phyloP scores from a whole-genome alignment of 768 basidiomycete species.

The Rickenella mellea region DNA sequence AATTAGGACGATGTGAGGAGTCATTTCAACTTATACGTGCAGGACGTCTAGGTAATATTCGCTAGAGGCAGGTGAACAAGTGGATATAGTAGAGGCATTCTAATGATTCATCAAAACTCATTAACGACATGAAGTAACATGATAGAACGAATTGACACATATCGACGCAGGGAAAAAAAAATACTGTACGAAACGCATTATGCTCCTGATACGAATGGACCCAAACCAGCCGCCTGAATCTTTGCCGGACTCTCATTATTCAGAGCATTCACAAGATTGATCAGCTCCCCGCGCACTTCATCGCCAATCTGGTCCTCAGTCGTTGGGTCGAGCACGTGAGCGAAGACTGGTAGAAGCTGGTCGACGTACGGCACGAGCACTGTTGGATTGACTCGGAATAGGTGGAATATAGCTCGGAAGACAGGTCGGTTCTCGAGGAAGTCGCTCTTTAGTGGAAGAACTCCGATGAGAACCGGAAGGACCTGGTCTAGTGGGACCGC shows the following conservation, averaged over 20 bases:
- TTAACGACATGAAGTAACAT: background rate
- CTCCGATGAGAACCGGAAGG: constrained; percentile 71
- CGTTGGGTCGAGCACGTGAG: constrained; percentile 70
- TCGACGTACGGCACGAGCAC: constrained; percentile 71
- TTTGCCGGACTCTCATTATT: constrained; percentile 68
- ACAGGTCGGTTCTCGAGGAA: constrained; percentile 83
- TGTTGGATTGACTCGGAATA: constrained; percentile 71
- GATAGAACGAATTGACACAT: background rate
- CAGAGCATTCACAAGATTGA: constrained; percentile 62
- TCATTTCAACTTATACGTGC: background rate
- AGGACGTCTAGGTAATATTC: background rate
- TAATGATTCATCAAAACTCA: background rate
- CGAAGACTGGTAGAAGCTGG: constrained; percentile 68
- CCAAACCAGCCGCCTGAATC: constrained; percentile 72
- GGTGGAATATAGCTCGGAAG: constrained; percentile 81
- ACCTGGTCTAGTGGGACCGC: constrained; percentile 88
- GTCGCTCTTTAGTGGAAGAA: constrained; percentile 84
- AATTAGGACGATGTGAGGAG: too few species aligned
- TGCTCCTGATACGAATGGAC: constrained; percentile 37
- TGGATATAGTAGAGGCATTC: background rate
- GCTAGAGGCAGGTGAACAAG: background rate
- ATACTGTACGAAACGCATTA: constrained; percentile 13
- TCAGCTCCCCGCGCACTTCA: constrained; percentile 67
- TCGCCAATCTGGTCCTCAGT: constrained; percentile 70
- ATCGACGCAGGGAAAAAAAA: background rate